These are phyloP conservation scores for Fusarium multiceps DNA, from an alignment of 2,329 filamentous ascomycete genomes.

Conservation along the genomic window DNA sequence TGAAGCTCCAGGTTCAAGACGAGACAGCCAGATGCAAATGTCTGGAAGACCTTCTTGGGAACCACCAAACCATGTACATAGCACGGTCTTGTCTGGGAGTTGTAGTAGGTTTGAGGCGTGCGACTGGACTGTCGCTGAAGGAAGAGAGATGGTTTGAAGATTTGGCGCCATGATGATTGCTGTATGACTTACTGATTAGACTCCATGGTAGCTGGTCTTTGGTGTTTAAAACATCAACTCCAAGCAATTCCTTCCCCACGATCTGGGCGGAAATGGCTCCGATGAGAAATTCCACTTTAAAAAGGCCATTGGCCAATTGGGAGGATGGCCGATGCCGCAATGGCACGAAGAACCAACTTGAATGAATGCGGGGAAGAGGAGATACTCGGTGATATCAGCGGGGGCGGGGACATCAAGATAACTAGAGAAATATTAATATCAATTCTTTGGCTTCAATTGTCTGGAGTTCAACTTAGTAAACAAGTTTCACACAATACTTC, in stretches of 20 bases:
- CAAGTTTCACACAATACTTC: not conserved
- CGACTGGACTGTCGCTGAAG: conserved; percentile 55
- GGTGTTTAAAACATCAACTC: not conserved
- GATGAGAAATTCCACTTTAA: not conserved
- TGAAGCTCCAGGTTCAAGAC: conserved; percentile 45
- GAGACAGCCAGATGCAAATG: conserved; percentile 57
- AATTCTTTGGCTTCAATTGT: not conserved
- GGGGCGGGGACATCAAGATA: not conserved
- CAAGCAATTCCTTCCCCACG: not conserved
- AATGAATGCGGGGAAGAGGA: conserved; percentile 18
- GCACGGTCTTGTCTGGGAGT: conserved; percentile 53
- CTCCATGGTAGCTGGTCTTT: too few relatives aligned
- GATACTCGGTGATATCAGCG: conserved; percentile 24
- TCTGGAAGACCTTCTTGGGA: conserved; percentile 58
- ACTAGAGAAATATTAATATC: not conserved
- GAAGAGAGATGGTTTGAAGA: conserved; percentile 44
- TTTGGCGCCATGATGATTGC: conserved; percentile 7
- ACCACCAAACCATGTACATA: conserved; percentile 60
- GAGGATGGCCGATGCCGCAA: conserved; percentile 15
- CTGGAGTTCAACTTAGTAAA: not conserved
- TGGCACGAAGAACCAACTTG: not conserved
- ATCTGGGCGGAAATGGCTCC: conserved; percentile 10
- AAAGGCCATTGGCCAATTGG: conserved; percentile 3
- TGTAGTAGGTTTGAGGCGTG: conserved; percentile 59
- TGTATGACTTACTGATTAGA: not conserved